Base-by-base conservation (phyloP, 148 eudicot genomes). In the Rhododendron simsii region DNA sequence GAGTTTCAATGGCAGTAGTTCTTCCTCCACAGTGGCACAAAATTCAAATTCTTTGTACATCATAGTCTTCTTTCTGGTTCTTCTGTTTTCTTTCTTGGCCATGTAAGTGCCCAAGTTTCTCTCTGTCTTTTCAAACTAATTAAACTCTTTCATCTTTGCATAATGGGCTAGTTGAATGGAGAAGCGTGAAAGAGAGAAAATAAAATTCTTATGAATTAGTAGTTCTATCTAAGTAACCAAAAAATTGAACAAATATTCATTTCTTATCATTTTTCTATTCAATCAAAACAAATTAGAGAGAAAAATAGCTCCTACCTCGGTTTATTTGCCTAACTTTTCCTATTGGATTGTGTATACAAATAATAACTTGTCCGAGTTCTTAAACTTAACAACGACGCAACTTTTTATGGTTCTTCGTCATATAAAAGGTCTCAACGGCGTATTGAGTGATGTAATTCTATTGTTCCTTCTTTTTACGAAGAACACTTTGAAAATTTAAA, bases 41-140 rank as follows among this genome's bases (percentile, higher is more conserved):
- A 63, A 89, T 87, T 85, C 96, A 41, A 78, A 86, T 74, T 87
- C 87, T 57, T 88, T 90, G 7, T 89, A 86, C 84, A 81, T 87
- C 84, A 51, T 80, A 33, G 33, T 93, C 84, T 84, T 95, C 87
- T 59, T 84, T 39, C 87, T 95, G 47, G 59, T 92, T 85, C 82
- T 92, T 20, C 26, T 91, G 9, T 90, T 95, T 77, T 89, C 92
- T 18, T 37, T 92, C 44, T 80, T 95, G 16, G 96, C 93, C 87
- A 87, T 92, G 98, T 95, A 93, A 94, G 94, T 82, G 10, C 30
- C 26, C 21, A 51, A 6, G 1, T 47, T 12, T 7, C 12, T 30
- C 23, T 30, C 21, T 33, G 37, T 33, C 20, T 14, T 1, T 71
- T 30, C 76, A 30, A 30, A 30, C 76, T 13, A 65, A n/a, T 2